A percentile compares a stretch with the other conserved stretches of the same genome.
Evolutionary conservation across 2,329 filamentous ascomycete genomes (phyloP).

Genomic region (Emydomyces testavorans): DNA sequence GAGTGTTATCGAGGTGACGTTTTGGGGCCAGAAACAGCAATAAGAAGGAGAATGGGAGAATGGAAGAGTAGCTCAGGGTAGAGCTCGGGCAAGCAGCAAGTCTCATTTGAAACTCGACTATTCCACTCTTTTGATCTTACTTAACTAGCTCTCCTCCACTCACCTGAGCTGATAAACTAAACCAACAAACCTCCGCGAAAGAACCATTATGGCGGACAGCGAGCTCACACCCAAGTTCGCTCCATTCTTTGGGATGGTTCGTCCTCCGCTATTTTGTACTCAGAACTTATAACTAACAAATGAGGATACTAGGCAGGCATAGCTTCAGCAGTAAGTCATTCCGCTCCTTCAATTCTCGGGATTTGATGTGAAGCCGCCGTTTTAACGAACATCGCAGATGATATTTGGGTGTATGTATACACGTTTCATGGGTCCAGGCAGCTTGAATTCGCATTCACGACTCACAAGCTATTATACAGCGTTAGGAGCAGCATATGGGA

Average conservation of each 20-base stretch:
- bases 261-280: conserved; percentile 21
- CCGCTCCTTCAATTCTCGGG: not conserved
- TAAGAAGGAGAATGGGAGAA: no score
- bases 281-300: conserved; percentile 20
- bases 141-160: no score
- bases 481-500: conserved; percentile 55
- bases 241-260: conserved; percentile 57
- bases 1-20: not conserved
- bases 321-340: conserved; percentile 36
- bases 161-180: no score
- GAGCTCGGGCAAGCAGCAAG: no score
- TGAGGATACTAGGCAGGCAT: conserved; percentile 34
- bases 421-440: conserved; percentile 5
- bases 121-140: no score
- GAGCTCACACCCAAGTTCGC: conserved; percentile 52
- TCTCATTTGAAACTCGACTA: no score
- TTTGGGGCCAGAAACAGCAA: no score
- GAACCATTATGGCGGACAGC: conserved; percentile 34
- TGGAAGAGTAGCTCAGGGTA: no score
- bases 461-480: conserved; percentile 33
- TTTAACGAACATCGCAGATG: conserved; percentile 29
- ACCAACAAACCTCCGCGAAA: not conserved
- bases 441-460: not conserved
- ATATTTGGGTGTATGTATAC: conserved; percentile 44
- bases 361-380: not conserved